Conservation (phyloP, 2,329 filamentous ascomycete genomes). For the Aspergillus calidoustus region DNA sequence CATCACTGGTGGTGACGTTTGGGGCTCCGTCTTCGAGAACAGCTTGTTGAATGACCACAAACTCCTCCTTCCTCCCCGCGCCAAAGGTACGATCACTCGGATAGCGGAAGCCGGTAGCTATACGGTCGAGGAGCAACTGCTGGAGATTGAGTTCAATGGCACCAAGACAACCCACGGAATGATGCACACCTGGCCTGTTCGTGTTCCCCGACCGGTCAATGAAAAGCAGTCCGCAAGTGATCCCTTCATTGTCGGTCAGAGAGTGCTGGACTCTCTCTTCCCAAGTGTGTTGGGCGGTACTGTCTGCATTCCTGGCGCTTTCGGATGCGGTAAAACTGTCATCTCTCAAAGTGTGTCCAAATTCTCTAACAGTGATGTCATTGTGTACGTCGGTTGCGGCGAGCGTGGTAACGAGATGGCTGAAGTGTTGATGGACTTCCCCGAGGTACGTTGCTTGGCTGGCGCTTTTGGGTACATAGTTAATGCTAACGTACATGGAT, state of each 20-base stretch:
- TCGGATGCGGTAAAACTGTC: conserved; percentile 98
- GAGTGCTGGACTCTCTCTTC: conserved; percentile 95
- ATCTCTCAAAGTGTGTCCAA: conserved; percentile 98
- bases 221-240: conserved; percentile 89
- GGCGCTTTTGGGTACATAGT: neutral
- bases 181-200: conserved; percentile 99
- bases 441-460: conserved; percentile 61
- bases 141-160: conserved; percentile 96
- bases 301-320: conserved; percentile 96
- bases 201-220: conserved; percentile 87
- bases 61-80: conserved; percentile 87
- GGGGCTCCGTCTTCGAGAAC: conserved; percentile 95
- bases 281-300: conserved; percentile 96
- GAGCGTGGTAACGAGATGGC: conserved; percentile 99
- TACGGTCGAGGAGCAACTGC: conserved; percentile 89
- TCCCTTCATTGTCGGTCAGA: conserved; percentile 94
- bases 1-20: conserved; percentile 94
- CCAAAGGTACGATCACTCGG: conserved; percentile 87
- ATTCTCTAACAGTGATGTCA: conserved; percentile 99
- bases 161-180: conserved; percentile 93
- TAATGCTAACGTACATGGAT: conserved; percentile 19
- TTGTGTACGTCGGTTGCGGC: conserved; percentile 92
- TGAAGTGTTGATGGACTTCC: conserved; percentile 99
- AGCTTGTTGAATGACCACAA: conserved; percentile 91
- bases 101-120: conserved; percentile 90